These are phyloP conservation scores for Boletus sp. DNA, from an alignment of 768 basidiomycete species.

Conservation along the genomic window DNA sequence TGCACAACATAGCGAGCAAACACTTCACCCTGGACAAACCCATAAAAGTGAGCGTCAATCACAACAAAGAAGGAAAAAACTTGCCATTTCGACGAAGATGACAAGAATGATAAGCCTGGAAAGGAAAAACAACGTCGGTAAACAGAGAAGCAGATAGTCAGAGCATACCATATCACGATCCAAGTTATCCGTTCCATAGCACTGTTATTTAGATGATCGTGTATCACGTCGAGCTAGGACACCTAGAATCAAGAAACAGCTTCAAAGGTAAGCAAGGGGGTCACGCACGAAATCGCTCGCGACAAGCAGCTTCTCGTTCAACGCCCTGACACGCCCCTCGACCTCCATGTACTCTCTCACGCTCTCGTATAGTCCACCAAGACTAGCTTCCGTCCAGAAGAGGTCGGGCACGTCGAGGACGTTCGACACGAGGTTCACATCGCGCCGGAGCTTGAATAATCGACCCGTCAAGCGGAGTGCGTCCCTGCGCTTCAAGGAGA, in stretches of 20 bases:
- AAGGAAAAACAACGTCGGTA: slow-evolving; percentile 20
- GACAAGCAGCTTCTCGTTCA: slow-evolving; percentile 87
- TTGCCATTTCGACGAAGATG: slow-evolving; percentile 81
- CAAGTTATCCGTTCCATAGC: slow-evolving; percentile 91
- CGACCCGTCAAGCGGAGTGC: slow-evolving; percentile 85
- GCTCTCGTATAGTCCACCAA: slow-evolving; percentile 87
- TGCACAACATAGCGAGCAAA: slow-evolving; percentile 75
- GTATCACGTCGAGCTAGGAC: slow-evolving; percentile 82
- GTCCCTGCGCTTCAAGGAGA: slow-evolving; percentile 74
- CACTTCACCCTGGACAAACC: slow-evolving; percentile 63
- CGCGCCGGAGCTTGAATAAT: slow-evolving; percentile 83
- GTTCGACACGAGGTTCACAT: slow-evolving; percentile 89
- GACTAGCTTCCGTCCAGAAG: slow-evolving; percentile 92
- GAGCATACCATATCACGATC: slow-evolving; percentile 61
- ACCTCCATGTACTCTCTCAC: slow-evolving; percentile 97
- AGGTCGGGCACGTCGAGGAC: slow-evolving; percentile 92
- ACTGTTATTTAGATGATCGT: slow-evolving; percentile 86
- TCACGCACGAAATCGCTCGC: slow-evolving; percentile 82
- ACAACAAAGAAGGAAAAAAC: slow-evolving; percentile 20
- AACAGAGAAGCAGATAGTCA: slow-evolving; percentile 44
- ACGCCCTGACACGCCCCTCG: slow-evolving; percentile 70
- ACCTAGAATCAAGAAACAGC: neutral
- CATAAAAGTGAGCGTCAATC: neutral
- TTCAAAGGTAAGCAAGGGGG: neutral
- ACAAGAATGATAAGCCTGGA: slow-evolving; percentile 85